Evolutionary conservation across 1,139 yeast species (phyloP).

Genomic region (Saccharomyces hybrid): DNA sequence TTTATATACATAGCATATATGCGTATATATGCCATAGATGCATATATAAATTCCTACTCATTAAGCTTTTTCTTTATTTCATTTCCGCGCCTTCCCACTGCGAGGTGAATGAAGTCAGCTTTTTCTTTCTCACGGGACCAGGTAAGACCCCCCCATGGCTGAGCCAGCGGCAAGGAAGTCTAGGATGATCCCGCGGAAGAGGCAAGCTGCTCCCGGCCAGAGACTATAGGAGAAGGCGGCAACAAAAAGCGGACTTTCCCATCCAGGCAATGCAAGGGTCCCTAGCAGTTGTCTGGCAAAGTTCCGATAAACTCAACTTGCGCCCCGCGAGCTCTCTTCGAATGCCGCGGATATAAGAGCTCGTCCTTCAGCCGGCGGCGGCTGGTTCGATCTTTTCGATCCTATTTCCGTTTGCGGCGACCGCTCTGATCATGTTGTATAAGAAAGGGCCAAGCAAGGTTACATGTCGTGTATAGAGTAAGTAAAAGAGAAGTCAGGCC

Average conservation of each 20-base stretch:
- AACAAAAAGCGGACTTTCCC: not conserved
- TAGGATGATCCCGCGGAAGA: not conserved
- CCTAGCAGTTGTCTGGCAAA: not conserved
- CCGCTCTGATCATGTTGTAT: not conserved
- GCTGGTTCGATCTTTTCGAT: not conserved
- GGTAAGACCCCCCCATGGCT: not conserved
- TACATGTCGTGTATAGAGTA: not conserved
- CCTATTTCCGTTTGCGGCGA: not conserved
- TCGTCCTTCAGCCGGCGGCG: not conserved
- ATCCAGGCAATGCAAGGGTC: not conserved
- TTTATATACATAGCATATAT: not conserved
- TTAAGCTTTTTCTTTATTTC: not conserved
- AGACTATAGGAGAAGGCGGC: not conserved
- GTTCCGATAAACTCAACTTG: not conserved
- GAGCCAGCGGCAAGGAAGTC: not conserved
- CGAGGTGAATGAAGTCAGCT: not conserved
- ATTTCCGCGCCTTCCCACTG: not conserved
- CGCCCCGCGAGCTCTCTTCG: not conserved
- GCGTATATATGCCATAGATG: not conserved
- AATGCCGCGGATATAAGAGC: not conserved
- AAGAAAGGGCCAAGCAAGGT: not conserved
- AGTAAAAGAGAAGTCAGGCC: not conserved
- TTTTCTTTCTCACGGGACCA: not conserved
- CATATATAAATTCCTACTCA: not conserved
- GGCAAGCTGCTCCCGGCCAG: not conserved